phyloP scores from a whole-genome alignment of 805 yeast species.

The Kodamaea restingae region DNA sequence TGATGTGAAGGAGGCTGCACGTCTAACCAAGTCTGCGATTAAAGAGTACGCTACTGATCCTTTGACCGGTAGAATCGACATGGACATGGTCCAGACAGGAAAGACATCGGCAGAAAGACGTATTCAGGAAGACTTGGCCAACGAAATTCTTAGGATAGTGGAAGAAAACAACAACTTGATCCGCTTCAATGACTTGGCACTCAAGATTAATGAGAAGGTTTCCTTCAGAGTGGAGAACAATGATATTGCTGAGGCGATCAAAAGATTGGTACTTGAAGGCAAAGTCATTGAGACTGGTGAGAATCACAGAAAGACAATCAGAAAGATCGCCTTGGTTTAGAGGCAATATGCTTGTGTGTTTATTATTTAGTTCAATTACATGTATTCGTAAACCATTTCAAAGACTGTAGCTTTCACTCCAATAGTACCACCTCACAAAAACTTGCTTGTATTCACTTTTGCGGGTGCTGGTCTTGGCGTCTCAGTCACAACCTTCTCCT shows the following conservation, averaged over 20 bases:
- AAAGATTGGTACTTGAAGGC: conserved; percentile 68
- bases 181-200: conserved; percentile 54
- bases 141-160: conserved; percentile 54
- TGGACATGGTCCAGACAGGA: conserved; percentile 96
- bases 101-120: conserved; percentile 83
- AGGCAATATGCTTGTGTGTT: background rate
- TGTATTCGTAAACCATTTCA: conserved; percentile 1
- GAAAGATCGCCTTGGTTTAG: conserved; percentile 17
- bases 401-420: too few relatives aligned
- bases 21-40: conserved; percentile 88
- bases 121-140: conserved; percentile 65
- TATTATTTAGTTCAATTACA: conserved; percentile 1
- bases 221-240: conserved; percentile 62
- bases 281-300: conserved; percentile 66
- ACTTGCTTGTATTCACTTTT: conserved; percentile 10
- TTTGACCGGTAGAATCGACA: conserved; percentile 90
- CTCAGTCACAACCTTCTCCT: background rate
- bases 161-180: conserved; percentile 47
- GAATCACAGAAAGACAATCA: conserved; percentile 60
- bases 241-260: conserved; percentile 65
- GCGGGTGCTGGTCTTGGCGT: background rate
- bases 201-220: conserved; percentile 62
- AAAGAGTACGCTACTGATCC: conserved; percentile 99
- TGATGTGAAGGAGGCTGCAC: conserved; percentile 91
- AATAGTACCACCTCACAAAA: conserved; percentile 6